These are phyloP conservation scores for Phaseolus coccineus DNA, from an alignment of 331 rosid species.

Conservation along the genomic window DNA sequence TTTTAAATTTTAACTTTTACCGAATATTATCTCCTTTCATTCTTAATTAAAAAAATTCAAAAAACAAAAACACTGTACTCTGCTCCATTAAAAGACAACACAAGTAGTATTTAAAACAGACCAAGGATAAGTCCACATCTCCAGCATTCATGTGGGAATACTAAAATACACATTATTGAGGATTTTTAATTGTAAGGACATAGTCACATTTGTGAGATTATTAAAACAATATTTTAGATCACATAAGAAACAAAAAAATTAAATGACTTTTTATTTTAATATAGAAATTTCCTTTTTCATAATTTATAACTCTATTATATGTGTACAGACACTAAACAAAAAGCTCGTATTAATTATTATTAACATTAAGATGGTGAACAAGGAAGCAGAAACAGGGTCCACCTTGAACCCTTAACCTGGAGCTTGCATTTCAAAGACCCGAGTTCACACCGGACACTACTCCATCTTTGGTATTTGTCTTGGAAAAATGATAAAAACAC, in stretches of 20 bases:
- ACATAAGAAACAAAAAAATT: no score
- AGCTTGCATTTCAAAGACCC: not conserved
- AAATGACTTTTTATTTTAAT: not conserved
- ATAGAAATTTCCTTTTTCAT: not conserved
- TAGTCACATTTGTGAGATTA: not conserved
- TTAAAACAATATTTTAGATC: not conserved
- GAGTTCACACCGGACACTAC: slow-evolving; percentile 14
- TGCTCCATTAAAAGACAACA: slow-evolving; percentile 1
- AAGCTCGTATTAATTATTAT: not conserved
- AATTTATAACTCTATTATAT: not conserved
- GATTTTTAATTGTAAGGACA: no score
- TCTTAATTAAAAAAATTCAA: not conserved
- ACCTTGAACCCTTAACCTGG: not conserved
- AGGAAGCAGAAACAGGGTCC: slow-evolving; percentile 30
- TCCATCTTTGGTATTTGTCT: not conserved
- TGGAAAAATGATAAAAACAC: slow-evolving; percentile 38
- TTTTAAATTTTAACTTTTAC: not conserved
- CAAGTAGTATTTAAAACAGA: not conserved
- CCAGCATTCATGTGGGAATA: not conserved
- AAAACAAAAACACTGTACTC: not conserved
- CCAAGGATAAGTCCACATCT: not conserved
- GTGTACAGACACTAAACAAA: not conserved
- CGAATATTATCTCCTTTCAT: not conserved
- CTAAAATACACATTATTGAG: not conserved
- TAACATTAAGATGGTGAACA: not conserved